A percentile compares a stretch with the other conserved stretches of the same genome.
Evolutionary conservation across 1,284 basidiomycete species (phyloP).

Genomic region (Boletus hoseneyae): DNA sequence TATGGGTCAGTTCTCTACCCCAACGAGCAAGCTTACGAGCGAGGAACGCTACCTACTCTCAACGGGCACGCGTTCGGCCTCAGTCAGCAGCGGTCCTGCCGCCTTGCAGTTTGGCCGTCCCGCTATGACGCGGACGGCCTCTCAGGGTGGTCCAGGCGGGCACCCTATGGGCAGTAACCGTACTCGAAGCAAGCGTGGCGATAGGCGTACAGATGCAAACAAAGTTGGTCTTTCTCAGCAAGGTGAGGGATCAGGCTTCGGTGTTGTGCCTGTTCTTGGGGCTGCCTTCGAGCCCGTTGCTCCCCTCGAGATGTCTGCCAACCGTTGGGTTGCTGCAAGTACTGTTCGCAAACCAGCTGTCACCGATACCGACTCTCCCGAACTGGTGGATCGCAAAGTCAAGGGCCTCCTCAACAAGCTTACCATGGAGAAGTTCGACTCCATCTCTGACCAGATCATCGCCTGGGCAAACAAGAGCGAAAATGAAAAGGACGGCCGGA

Average conservation of each 20-base stretch:
- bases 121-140: constrained; percentile 70
- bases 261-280: constrained; percentile 10
- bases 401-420: constrained; percentile 94
- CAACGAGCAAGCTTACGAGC: constrained; percentile 57
- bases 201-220: constrained; percentile 51
- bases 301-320: constrained; percentile 75
- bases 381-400: constrained; percentile 91
- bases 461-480: constrained; percentile 93
- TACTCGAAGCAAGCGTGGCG: constrained; percentile 70
- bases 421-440: constrained; percentile 95
- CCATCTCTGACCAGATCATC: constrained; percentile 91
- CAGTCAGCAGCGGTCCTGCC: constrained; percentile 41
- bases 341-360: constrained; percentile 22
- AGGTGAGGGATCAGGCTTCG: constrained; percentile 33
- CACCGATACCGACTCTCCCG: constrained; percentile 66
- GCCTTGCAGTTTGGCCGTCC: constrained; percentile 48
- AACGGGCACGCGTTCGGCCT: constrained; percentile 43
- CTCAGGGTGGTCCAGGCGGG: constrained; percentile 63
- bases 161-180: constrained; percentile 53
- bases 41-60: constrained; percentile 69
- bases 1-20: constrained; percentile 76
- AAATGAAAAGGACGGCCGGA: constrained; percentile 90
- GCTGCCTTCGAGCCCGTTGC: constrained; percentile 58
- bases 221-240: constrained; percentile 34
- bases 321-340: constrained; percentile 71